Evolutionary conservation across 2,329 filamentous ascomycete species (phyloP).

Genomic region (Diaporthe destruens): DNA sequence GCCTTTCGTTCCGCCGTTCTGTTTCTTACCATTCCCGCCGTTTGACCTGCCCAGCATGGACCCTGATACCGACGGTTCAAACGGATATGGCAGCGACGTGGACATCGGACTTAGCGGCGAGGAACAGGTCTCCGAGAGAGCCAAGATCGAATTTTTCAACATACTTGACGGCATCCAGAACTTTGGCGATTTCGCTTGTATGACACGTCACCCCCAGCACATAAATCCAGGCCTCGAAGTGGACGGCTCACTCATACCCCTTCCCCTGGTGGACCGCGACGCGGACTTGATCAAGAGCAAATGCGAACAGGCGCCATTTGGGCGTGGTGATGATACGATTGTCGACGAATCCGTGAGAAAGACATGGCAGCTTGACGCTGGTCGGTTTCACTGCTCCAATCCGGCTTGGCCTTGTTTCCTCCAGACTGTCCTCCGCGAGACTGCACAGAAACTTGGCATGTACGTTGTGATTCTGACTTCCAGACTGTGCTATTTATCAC

Average conservation of each 20-base stretch:
- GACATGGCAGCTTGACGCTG: conserved; percentile 54
- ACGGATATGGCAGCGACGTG: too few relatives aligned
- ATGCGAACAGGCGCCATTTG: conserved; percentile 51
- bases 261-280: conserved; percentile 47
- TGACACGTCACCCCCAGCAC: neutral
- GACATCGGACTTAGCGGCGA: neutral
- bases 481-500: conserved; percentile 31
- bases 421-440: neutral
- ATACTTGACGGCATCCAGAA: neutral
- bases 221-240: conserved; percentile 48
- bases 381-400: conserved; percentile 53
- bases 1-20: neutral
- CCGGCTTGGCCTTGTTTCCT: conserved; percentile 51
- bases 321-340: conserved; percentile 53
- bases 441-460: conserved; percentile 15
- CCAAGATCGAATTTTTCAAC: neutral
- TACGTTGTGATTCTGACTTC: neutral
- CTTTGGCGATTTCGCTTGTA: conserved; percentile 22
- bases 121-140: neutral
- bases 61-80: too few relatives aligned
- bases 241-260: conserved; percentile 44
- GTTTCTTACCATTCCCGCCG: neutral
- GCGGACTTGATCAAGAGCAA: conserved; percentile 45
- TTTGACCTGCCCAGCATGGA: neutral
- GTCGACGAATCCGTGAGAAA: conserved; percentile 51